These are phyloP conservation scores for Trypanosoma mega DNA, from an alignment of 208 protist genomes.

Conservation along the genomic window DNA sequence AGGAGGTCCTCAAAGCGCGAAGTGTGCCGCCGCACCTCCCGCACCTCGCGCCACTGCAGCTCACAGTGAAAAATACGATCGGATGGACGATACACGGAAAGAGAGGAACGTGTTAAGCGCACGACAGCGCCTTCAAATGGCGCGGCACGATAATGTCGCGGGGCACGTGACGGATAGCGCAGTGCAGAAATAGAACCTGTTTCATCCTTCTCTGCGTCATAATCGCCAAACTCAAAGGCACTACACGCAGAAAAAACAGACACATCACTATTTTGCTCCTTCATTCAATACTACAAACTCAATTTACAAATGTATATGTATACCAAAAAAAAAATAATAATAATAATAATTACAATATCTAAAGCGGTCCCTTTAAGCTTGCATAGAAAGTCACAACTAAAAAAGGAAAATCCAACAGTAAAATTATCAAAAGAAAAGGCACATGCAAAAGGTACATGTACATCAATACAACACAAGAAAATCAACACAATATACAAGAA, in stretches of 20 bases:
- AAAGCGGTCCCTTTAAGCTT: no score
- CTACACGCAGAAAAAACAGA: slow-evolving; percentile 11
- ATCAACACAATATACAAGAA: not conserved
- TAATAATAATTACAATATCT: no score
- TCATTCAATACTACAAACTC: not conserved
- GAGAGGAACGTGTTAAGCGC: slow-evolving; percentile 5
- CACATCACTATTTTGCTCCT: not conserved
- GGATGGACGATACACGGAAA: slow-evolving; percentile 9
- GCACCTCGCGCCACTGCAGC: slow-evolving; percentile 15
- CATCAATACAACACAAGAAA: no score
- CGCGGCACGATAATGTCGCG: not conserved
- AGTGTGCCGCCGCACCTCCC: slow-evolving; percentile 5
- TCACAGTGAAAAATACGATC: slow-evolving; percentile 12
- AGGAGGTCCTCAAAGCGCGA: not conserved
- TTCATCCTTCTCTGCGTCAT: no score
- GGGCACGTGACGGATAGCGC: slow-evolving; percentile 2
- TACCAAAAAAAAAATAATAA: slow-evolving; percentile 6
- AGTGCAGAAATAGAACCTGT: slow-evolving; percentile 12
- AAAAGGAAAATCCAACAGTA: no score
- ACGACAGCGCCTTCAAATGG: slow-evolving; percentile 13
- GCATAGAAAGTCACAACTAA: no score
- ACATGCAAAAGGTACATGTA: no score
- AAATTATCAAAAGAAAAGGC: no score
- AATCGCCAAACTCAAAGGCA: slow-evolving; percentile 17
- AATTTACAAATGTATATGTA: slow-evolving; percentile 5